Evolutionary conservation across 257 asterid species (phyloP), one percentile per base, ranked within the genome.

Genomic region (Solanum infundibuliforme): DNA sequence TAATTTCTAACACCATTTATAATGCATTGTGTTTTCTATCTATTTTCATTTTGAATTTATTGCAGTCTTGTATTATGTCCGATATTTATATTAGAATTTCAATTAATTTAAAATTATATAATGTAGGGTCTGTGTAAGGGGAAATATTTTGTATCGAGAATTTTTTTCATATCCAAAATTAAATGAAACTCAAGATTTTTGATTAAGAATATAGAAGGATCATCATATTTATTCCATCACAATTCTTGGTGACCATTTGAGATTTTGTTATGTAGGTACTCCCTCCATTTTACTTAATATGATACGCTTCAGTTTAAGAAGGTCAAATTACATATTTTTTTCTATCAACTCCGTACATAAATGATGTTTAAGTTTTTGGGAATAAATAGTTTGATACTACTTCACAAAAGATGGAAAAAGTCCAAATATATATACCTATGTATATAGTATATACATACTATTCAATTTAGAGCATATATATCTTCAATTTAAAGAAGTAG

Each of bases 101-200:
- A n/a, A 34, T 21, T 1, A 73, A 8, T 73, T 2, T 20, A 3
- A 8, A 8, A 34, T 7, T 36, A 18, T 6, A 5, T 9, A 2
- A 10, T 20, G 0, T 34, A 18, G 10, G 6, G 1, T 72, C 0
- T 0, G 5, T 34, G 1, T 29, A 27, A 71, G 1, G 0, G 3
- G 0, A 7, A 34, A 72, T 16, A 4, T 6, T 4, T 0, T 18
- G 4, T 34, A 4, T 4, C 2, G 3, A 12, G 1, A 31, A 1
- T 13, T 29, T 69, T 13, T 27, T 12, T 16, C 8, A 4, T 8
- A 72, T 1, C 2, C 0, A 16, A 31, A 2, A 13, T 31, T 29
- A 6, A 13, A 14, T 6, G 3, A 5, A 69, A 69, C 11, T 29
- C 38, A 3, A 46, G 18, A 7, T 31, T 1, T 32, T 72, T 7